These are phyloP conservation scores for Earliella scabrosa DNA, from an alignment of 1,284 basidiomycete species.

Conservation along the genomic window DNA sequence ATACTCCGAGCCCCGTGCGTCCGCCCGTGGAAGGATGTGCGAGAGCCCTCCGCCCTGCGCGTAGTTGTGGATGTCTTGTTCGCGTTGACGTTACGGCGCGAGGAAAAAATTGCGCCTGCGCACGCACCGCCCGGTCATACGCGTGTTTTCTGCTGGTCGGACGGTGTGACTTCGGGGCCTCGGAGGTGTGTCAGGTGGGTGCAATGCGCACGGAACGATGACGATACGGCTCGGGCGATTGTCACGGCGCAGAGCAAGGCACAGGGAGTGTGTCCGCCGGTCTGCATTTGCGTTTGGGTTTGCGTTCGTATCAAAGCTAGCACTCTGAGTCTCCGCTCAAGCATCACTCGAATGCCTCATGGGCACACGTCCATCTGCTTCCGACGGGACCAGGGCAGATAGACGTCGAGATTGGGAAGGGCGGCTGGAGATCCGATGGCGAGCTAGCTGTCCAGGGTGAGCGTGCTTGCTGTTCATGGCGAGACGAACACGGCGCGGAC, in stretches of 20 bases:
- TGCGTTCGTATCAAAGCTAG: not conserved
- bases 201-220: not conserved
- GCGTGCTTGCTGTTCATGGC: no score
- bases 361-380: not conserved
- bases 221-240: no score
- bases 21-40: no score
- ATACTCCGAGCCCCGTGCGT: no score
- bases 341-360: not conserved
- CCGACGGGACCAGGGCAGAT: constrained; percentile 1
- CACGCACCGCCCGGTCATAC: constrained; percentile 7
- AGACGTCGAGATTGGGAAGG: constrained; percentile 4
- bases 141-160: not conserved
- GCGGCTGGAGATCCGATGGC: not conserved
- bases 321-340: not conserved
- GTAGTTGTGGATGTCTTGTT: no score
- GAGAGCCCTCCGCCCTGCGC: no score
- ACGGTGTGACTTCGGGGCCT: not conserved
- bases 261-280: not conserved
- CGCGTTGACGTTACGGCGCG: no score
- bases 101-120: not conserved
- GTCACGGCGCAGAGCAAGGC: no score
- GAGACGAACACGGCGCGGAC: constrained; percentile 19
- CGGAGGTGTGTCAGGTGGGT: constrained; percentile 1
- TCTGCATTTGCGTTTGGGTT: not conserved
- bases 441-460: no score